Evolutionary conservation across 768 basidiomycete species (phyloP).

Genomic region (Tubosaeta sp.): DNA sequence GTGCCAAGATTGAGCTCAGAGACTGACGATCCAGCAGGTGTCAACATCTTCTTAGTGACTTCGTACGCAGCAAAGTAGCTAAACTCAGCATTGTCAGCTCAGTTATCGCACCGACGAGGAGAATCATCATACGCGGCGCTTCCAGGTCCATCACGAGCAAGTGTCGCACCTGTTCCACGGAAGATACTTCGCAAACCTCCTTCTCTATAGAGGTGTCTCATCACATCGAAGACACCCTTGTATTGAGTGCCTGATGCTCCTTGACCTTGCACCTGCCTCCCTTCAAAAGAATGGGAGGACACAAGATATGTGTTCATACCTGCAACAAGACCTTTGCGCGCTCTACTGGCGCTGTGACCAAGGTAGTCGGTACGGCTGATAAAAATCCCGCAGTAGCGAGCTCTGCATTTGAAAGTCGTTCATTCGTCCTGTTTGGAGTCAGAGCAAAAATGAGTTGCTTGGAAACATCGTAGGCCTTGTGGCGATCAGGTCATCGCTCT

Average conservation of each 20-base stretch:
- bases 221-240: conserved; percentile 88
- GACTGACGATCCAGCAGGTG: conserved; percentile 74
- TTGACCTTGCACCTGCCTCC: conserved; percentile 81
- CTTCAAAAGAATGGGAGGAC: not conserved
- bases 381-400: conserved; percentile 92
- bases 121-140: conserved; percentile 77
- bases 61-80: conserved; percentile 99
- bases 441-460: conserved; percentile 76
- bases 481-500: conserved; percentile 7
- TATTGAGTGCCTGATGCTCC: conserved; percentile 68
- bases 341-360: conserved; percentile 94
- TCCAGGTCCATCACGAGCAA: conserved; percentile 93
- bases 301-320: conserved; percentile 35
- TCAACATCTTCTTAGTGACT: conserved; percentile 82
- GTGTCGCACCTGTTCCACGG: conserved; percentile 89
- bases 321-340: conserved; percentile 95
- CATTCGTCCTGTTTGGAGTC: conserved; percentile 73
- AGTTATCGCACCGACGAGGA: not conserved
- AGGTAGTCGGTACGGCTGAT: conserved; percentile 87
- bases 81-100: conserved; percentile 7
- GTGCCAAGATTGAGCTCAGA: conserved; percentile 80
- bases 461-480: conserved; percentile 87
- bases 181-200: conserved; percentile 91
- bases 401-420: conserved; percentile 65
- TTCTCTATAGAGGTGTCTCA: conserved; percentile 87